A percentile compares a stretch with the other conserved stretches of the same genome.
These are phyloP conservation scores for Colletotrichum simmondsii DNA, from an alignment of 2,329 filamentous ascomycete genomes.

Conservation along the genomic window DNA sequence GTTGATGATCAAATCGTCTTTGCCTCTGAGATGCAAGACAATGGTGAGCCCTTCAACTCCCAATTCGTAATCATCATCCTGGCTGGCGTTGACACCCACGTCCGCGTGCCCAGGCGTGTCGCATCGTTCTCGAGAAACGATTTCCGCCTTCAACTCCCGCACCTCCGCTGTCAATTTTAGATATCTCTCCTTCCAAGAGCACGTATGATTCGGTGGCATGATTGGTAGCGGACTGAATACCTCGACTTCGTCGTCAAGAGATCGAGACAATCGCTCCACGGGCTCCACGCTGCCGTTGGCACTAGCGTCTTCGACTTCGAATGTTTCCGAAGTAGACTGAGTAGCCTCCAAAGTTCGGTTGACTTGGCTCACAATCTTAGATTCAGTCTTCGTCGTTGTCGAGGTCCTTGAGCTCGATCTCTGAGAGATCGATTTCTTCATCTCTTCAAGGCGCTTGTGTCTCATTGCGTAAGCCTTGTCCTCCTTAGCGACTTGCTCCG, in stretches of 20 bases:
- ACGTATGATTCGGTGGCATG: slow-evolving; percentile 51
- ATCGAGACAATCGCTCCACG: too few relatives aligned
- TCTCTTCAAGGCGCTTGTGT: neutral
- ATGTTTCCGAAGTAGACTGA: neutral
- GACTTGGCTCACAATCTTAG: neutral
- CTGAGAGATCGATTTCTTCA: neutral
- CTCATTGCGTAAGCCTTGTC: neutral
- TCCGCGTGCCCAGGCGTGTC: slow-evolving; percentile 31
- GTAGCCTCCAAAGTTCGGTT: neutral
- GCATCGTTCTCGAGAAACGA: slow-evolving; percentile 40
- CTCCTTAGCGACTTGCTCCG: neutral
- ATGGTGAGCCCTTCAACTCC: slow-evolving; percentile 62
- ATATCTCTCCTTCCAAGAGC: slow-evolving; percentile 55
- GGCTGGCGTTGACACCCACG: slow-evolving; percentile 36
- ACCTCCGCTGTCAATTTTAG: slow-evolving; percentile 53
- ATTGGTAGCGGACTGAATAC: slow-evolving; percentile 47
- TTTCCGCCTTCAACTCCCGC: slow-evolving; percentile 52
- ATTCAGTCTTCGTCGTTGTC: neutral
- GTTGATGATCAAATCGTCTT: slow-evolving; percentile 63
- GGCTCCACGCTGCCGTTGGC: neutral
- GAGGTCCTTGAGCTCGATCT: slow-evolving; percentile 2
- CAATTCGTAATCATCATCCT: slow-evolving; percentile 47
- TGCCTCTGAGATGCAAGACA: slow-evolving; percentile 60
- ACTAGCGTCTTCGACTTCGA: neutral
- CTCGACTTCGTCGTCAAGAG: slow-evolving; percentile 30